Conservation (phyloP, 345 rosid species). For the Balakata baccata region DNA sequence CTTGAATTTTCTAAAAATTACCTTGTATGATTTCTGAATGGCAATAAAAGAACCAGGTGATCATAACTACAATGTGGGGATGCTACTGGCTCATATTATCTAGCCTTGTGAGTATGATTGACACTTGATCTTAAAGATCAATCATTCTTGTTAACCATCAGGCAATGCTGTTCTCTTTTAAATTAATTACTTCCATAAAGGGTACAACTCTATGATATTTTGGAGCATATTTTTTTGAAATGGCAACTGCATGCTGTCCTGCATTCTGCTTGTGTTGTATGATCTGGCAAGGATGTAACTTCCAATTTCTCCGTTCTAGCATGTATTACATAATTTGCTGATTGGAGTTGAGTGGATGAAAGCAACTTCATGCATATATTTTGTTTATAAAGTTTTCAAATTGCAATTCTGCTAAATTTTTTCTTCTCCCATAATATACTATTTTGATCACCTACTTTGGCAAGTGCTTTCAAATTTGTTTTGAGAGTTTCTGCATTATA, state of each 20-base stretch:
- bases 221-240: neutral
- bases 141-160: neutral
- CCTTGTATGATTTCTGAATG: neutral
- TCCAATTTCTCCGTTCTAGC: neutral
- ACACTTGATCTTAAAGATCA: neutral
- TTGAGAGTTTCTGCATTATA: neutral
- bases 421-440: neutral
- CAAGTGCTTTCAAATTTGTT: neutral
- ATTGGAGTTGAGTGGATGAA: neutral
- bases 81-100: neutral
- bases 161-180: neutral
- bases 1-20: neutral
- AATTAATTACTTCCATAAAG: too few relatives aligned
- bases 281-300: neutral
- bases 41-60: neutral
- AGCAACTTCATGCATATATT: neutral
- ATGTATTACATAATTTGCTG: neutral
- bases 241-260: neutral
- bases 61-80: neutral
- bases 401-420: neutral
- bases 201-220: neutral
- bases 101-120: too few relatives aligned
- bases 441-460: neutral
- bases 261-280: neutral
- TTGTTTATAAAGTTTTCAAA: neutral